Evolutionary conservation across 2,329 filamentous ascomycete species (phyloP).

Genomic region (Didymella keratinophila): DNA sequence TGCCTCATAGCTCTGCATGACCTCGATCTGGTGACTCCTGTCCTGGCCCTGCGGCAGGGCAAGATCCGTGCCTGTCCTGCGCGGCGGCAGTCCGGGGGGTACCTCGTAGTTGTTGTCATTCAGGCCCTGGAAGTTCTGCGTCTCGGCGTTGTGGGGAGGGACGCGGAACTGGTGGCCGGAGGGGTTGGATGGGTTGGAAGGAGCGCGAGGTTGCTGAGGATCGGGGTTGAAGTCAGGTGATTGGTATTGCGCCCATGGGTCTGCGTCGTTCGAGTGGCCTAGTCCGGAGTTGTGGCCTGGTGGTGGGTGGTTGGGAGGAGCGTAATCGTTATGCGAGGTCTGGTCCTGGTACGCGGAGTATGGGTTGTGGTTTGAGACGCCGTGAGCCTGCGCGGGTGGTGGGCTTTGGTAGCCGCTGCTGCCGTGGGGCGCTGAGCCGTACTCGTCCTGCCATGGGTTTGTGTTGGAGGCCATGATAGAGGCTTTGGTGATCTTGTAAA

Average conservation of each 20-base stretch:
- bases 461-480: constrained; percentile 29
- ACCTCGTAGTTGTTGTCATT: constrained; percentile 25
- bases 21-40: constrained; percentile 54
- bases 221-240: constrained; percentile 21
- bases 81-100: constrained; percentile 39
- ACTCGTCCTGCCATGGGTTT: constrained; percentile 37
- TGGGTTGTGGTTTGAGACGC: constrained; percentile 28
- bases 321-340: constrained; percentile 13
- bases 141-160: constrained; percentile 16
- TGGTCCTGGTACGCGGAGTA: constrained; percentile 35
- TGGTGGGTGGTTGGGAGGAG: constrained; percentile 15
- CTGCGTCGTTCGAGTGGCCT: constrained; percentile 9
- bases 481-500: neutral
- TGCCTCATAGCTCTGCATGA: constrained; percentile 52
- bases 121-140: constrained; percentile 20
- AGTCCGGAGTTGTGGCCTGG: constrained; percentile 10
- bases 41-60: constrained; percentile 53
- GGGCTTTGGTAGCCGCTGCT: constrained; percentile 27
- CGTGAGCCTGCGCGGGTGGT: constrained; percentile 17
- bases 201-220: constrained; percentile 7
- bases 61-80: constrained; percentile 45
- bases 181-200: constrained; percentile 10
- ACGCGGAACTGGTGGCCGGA: constrained; percentile 18
- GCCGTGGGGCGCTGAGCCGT: constrained; percentile 14
- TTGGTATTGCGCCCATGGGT: constrained; percentile 20